A percentile compares a stretch with the other conserved stretches of the same genome.
Evolutionary conservation across 2,329 filamentous ascomycete species (phyloP).

Genomic region (Pseudogymnoascus sp.): DNA sequence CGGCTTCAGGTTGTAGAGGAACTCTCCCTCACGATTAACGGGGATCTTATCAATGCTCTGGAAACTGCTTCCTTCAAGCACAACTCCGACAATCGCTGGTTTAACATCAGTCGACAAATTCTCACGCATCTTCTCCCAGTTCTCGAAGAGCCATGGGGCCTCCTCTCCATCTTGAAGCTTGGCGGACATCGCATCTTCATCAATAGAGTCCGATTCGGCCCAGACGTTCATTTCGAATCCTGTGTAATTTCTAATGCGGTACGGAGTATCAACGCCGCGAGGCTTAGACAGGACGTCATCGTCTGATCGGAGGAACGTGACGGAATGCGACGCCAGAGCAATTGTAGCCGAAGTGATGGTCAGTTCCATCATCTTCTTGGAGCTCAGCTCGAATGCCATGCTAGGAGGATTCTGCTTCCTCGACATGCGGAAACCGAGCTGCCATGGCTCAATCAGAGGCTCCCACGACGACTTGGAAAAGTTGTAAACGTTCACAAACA

Average conservation of each 20-base stretch:
- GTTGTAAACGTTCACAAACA: constrained; percentile 95
- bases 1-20: constrained; percentile 79
- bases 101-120: constrained; percentile 78
- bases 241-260: constrained; percentile 89
- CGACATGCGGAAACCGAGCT: constrained; percentile 81
- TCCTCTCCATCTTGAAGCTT: constrained; percentile 85
- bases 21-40: constrained; percentile 90
- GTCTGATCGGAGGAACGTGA: constrained; percentile 78
- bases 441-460: constrained; percentile 91
- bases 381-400: constrained; percentile 76
- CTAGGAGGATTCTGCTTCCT: constrained; percentile 68
- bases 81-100: constrained; percentile 70
- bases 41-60: constrained; percentile 82
- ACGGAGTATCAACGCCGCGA: constrained; percentile 82
- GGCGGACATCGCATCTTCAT: constrained; percentile 58
- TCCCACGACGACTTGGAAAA: constrained; percentile 99
- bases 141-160: constrained; percentile 91
- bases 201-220: constrained; percentile 54
- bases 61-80: constrained; percentile 88
- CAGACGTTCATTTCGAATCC: constrained; percentile 84
- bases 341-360: constrained; percentile 92
- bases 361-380: constrained; percentile 83
- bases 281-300: constrained; percentile 93
- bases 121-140: constrained; percentile 93
- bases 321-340: constrained; percentile 84